Evolutionary conservation across 352 stramenopile genomes (phyloP), one percentile per base, ranked within the genome.

Genomic region (Pythium dissotocum): DNA sequence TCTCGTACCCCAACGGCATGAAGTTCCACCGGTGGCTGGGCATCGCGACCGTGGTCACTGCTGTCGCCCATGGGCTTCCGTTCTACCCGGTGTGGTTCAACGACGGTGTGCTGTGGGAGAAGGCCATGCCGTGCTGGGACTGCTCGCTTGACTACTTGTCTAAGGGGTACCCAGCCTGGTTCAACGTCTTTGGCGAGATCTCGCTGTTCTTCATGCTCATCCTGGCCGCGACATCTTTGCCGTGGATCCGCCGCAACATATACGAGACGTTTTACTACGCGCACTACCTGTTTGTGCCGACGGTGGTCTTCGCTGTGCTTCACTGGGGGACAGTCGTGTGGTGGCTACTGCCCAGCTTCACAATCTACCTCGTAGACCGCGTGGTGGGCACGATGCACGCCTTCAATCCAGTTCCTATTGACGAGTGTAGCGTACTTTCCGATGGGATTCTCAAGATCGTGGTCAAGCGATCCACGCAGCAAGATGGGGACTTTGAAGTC

Each of bases 201-300:
- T 64, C 79, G 12, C n/a, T 83, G 10, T 13, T 83, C 30, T 73
- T 57, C 52, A 73, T 87, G 33, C 36, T 85, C 6, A 30, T 66
- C 24, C 70, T 87, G 21, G 55, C 28, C 5, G 30, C 65, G 9
- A 73, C 75, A 2, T 81, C 79, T 26, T 54, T 82, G 0, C 79
- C 79, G 7, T 64, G 33, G 18, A 63, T 87, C 13, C 79, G 79
- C 4, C 77, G 79, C 24, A 33, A 65, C 2, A 61, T 77, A 9
- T 87, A 82, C 61, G 60, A 79, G 6, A 46, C 54, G 14, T 87
- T 87, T 56, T 83, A 85, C 63, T 77, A 71, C 63, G 61, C 68
- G 26, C 79, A 85, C 58, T 69, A 78, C 9, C 73, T 82, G 28
- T 60, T 81, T 44, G 51, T 69, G 1, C 70, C 48, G 12, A 48